phyloP scores from a whole-genome alignment of 1,284 basidiomycete species.

The Cryptococcus hybrid region DNA sequence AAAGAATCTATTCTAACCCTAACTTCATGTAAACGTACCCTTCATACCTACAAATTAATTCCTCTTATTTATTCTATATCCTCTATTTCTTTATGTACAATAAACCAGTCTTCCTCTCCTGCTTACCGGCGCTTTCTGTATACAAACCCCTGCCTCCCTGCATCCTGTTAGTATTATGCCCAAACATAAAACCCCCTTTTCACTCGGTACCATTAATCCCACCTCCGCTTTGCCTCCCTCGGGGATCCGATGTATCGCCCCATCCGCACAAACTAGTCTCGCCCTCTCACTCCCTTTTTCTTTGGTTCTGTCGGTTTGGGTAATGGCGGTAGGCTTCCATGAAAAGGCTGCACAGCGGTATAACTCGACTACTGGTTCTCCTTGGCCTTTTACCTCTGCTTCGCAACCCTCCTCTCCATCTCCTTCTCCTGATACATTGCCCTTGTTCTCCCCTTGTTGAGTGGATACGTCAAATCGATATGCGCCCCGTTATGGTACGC shows the following conservation, averaged over 20 bases:
- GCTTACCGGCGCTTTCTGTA: too few relatives aligned
- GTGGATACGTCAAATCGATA: constrained; percentile 59
- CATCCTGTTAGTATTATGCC: neutral
- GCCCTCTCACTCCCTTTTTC: constrained; percentile 1
- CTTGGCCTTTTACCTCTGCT: constrained; percentile 51
- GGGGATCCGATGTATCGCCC: constrained; percentile 12
- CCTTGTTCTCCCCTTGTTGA: constrained; percentile 4
- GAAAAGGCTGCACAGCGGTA: constrained; percentile 75
- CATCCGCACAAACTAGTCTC: constrained; percentile 19
- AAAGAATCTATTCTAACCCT: too few relatives aligned
- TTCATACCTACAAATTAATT: too few relatives aligned
- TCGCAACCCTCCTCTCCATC: constrained; percentile 22
- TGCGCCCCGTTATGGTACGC: constrained; percentile 76
- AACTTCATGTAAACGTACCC: too few relatives aligned
- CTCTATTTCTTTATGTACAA: too few relatives aligned
- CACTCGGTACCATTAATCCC: neutral
- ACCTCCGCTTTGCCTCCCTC: constrained; percentile 9
- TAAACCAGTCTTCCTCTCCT: too few relatives aligned
- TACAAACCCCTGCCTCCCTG: too few relatives aligned
- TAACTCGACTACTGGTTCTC: constrained; percentile 70
- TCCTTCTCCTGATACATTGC: neutral
- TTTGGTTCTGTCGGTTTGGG: neutral
- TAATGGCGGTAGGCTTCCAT: constrained; percentile 61
- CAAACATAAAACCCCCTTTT: neutral
- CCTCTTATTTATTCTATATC: too few relatives aligned